Evolutionary conservation across 805 yeast genomes (phyloP), one percentile per base, ranked within the genome.

Genomic region (Lipomyces chichibuensis): DNA sequence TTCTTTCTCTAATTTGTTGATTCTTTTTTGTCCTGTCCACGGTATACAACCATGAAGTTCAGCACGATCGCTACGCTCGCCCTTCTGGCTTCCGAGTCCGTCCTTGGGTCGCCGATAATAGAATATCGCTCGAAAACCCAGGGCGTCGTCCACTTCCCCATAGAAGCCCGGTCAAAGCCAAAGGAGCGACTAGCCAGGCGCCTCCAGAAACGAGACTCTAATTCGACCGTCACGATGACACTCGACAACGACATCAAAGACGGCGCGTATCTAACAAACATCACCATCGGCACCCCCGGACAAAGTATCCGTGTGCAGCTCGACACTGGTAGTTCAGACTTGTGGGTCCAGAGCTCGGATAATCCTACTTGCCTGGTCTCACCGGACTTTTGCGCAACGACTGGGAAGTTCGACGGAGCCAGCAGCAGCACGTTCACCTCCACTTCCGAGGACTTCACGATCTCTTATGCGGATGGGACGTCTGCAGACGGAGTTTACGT

Each of bases 241-340:
- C 66, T 78, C 32, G 63, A 63, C 20, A 76, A 78, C 72, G 55
- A 69, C 33, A 62, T 65, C 63, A 58, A 71, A 6, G n/a, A 60
- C 8, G 71, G 71, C 57, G 73, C 71, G 63, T 78, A 77, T 71
- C 63, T 74, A 37, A 73, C 77, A 9, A 67, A 69, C 33, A 67
- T 80, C 52, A 43, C 74, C 37, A 64, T 90, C 7, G 95, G 95
- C 8, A 84, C 91, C 0, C 83, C 86, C 2, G 73, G 78, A 2
- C 88, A 88, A 70, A 74, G 78, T 3, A 79, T 88, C 8, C 78
- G 78, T 2, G 87, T 88, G 6, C 76, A 85, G 57, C 76, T 90
- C 27, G 96, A 90, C 75, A 89, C 94, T 1, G 95, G 94, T 1
- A 88, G 92, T 0, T 82, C 89, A 2, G 94, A 89, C 74, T 75